Base-by-base conservation (phyloP, 176 grass and related monocot genomes). In the Secale cereale region DNA sequence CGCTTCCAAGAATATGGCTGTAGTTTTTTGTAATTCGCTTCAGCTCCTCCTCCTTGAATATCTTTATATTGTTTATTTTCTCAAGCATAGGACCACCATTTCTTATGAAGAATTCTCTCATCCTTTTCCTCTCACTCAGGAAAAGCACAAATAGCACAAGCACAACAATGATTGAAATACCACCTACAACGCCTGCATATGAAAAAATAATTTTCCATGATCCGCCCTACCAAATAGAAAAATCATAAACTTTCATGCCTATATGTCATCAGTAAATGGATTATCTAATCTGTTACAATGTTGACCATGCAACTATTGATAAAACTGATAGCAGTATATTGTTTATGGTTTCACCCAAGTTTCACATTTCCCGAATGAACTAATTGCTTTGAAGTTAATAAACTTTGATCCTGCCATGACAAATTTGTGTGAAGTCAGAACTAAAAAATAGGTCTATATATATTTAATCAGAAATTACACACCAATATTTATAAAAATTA, bases 121-220 rank as follows among this genome's bases (percentile, higher is more conserved):
- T 76, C 39, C 33, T 76, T 43, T 31, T 46, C 46, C n/a, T 84
- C 59, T 25, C 82, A 36, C 25, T 54, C 13, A 30, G 22, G 54
- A 68, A 23, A 68, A 85, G 22, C 5, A 12, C 2, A 9, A 70
- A 16, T 8, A 78, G 31, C 10, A 79, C 33, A 1, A 79, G 10
- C 57, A 67, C 8, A 40, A 45, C 74, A 4, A 67, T 17, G 9
- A 59, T 10, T 3, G 67, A 39, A 41, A 85, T 16, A n/a, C 83
- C 73, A 40, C 74, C 83, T n/a, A 69, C 15, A 10, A 19, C 11
- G n/a, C 83, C 83, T 85, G 67, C 45, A 85, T 43, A 28, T 65
- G 28, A 28, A 65, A 31, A 17, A 2, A 31, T 17, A 31, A 65
- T 30, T 65, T 65, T 63, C 25, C 25, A 63, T 63, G 45, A 48